These are phyloP conservation scores for Eucalyptus erythrocorys DNA, from an alignment of 345 rosid species.

Conservation along the genomic window DNA sequence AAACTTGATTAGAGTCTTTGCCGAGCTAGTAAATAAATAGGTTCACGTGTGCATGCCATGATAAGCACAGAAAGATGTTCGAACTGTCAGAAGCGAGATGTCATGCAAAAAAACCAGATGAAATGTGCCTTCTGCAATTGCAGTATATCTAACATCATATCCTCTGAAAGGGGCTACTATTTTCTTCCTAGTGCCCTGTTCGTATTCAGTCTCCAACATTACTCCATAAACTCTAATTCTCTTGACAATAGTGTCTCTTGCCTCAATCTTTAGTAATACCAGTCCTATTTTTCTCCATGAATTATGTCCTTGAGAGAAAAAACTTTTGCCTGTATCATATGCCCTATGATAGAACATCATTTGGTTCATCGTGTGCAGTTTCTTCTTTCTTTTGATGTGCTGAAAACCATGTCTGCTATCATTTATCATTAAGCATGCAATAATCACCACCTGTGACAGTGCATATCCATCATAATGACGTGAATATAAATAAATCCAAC, in stretches of 20 bases:
- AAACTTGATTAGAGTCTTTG: background rate
- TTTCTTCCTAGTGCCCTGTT: background rate
- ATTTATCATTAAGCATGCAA: background rate
- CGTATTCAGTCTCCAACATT: background rate
- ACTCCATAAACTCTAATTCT: background rate
- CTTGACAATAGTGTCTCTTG: background rate
- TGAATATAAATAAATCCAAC: background rate
- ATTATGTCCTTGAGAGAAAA: background rate
- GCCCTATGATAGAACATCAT: background rate
- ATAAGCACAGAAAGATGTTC: background rate
- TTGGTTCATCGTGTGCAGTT: background rate
- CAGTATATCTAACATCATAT: background rate
- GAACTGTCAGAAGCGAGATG: background rate
- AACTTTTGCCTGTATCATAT: background rate
- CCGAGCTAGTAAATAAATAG: background rate
- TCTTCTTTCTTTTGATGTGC: background rate
- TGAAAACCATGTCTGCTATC: background rate
- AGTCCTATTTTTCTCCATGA: background rate
- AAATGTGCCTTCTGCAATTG: background rate
- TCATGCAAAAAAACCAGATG: background rate
- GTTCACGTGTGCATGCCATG: background rate
- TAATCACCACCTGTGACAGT: background rate
- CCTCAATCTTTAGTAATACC: background rate
- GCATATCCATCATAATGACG: background rate
- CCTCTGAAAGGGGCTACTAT: background rate